Conservation (phyloP, 2,329 filamentous ascomycete genomes). For the Xylariaceae sp. region DNA sequence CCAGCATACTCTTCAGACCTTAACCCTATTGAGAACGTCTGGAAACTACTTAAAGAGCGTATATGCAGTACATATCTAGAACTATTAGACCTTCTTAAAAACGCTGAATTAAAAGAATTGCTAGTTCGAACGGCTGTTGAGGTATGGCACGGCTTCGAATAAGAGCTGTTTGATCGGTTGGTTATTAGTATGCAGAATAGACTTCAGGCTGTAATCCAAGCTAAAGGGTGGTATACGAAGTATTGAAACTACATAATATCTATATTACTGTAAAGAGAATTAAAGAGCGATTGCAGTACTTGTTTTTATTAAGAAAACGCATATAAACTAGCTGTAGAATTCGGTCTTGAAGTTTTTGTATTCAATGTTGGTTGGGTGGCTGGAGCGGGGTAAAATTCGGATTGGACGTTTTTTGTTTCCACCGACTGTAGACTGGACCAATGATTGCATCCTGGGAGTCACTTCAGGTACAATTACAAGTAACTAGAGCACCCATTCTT, state of each 20-base stretch:
- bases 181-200: background rate
- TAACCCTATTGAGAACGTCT: background rate
- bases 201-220: background rate
- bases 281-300: too few relatives aligned
- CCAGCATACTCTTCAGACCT: background rate
- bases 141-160: background rate
- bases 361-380: too few relatives aligned
- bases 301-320: too few relatives aligned
- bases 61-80: background rate
- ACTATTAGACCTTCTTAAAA: background rate
- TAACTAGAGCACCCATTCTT: too few relatives aligned
- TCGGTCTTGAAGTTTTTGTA: too few relatives aligned
- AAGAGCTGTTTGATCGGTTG: background rate
- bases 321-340: too few relatives aligned
- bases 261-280: background rate
- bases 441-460: too few relatives aligned
- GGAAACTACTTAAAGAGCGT: background rate
- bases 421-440: too few relatives aligned
- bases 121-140: background rate
- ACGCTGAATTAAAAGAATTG: background rate
- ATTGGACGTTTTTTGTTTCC: too few relatives aligned
- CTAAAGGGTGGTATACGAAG: background rate
- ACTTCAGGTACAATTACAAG: too few relatives aligned
- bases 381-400: too few relatives aligned
- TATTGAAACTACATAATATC: background rate